Evolutionary conservation across 768 basidiomycete species (phyloP).

Genomic region (Lenzites betulinus): DNA sequence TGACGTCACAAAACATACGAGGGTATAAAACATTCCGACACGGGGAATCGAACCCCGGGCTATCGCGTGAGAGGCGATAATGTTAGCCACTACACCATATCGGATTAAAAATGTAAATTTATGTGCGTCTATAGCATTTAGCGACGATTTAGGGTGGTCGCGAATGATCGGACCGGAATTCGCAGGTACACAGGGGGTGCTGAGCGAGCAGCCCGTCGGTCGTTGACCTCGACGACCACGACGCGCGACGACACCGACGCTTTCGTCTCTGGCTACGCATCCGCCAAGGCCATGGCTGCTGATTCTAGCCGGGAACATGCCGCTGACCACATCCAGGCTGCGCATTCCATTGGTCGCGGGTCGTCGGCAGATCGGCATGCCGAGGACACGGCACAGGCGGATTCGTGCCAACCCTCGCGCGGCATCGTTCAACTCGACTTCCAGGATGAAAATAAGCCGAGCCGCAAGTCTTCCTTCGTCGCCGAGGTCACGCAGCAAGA

Average conservation of each 20-base stretch:
- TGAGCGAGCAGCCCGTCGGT: neutral
- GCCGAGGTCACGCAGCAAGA: constrained; percentile 1
- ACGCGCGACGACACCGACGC: neutral
- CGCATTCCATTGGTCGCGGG: constrained; percentile 15
- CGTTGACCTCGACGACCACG: constrained; percentile 17
- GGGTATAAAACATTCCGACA: constrained; percentile 18
- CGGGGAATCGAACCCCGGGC: constrained; percentile 26
- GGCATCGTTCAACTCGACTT: constrained; percentile 16
- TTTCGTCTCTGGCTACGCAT: neutral
- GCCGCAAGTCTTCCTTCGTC: constrained; percentile 19
- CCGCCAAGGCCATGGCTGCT: constrained; percentile 11
- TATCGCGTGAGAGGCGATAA: constrained; percentile 27
- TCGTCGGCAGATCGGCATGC: constrained; percentile 22
- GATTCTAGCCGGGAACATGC: constrained; percentile 16
- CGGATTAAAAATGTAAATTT: neutral
- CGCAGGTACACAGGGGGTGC: neutral
- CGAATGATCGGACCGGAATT: constrained; percentile 6
- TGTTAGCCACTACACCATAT: constrained; percentile 26
- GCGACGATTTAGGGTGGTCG: no score
- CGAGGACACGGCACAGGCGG: constrained; percentile 13
- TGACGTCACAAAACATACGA: no score
- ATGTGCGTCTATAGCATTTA: neutral
- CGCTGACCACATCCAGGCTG: constrained; percentile 13
- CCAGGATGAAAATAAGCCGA: constrained; percentile 8
- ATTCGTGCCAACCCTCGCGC: constrained; percentile 12